Percentiles rank a stretch among this genome's conserved stretches.
Conservation (phyloP, 768 basidiomycete genomes). For the Mycena capillaripes region DNA sequence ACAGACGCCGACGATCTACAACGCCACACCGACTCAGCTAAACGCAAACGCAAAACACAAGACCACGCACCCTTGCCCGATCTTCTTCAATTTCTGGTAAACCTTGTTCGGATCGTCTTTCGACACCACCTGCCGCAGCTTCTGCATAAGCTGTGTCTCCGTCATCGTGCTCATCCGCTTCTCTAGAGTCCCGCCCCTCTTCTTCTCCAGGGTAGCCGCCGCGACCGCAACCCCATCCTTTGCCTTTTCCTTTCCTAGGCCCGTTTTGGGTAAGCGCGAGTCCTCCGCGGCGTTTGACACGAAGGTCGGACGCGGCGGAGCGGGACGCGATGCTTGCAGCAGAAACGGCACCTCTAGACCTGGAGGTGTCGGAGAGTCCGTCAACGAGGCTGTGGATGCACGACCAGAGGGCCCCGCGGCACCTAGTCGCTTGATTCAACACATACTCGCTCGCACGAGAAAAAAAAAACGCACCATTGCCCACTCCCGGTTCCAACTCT, state of each 20-base stretch:
- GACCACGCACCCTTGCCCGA: constrained; percentile 92
- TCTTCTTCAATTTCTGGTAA: constrained; percentile 98
- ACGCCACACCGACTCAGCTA: constrained; percentile 10
- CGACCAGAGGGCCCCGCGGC: too few species aligned
- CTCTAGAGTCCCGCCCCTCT: constrained; percentile 75
- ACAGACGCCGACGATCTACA: constrained; percentile 95
- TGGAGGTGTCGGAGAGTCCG: too few species aligned
- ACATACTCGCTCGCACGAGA: constrained; percentile 16
- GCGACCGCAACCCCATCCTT: constrained; percentile 64
- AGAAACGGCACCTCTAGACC: too few species aligned
- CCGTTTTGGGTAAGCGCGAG: too few species aligned
- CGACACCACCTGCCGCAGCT: constrained; percentile 89
- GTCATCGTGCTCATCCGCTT: constrained; percentile 97
- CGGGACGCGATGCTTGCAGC: constrained; percentile 72
- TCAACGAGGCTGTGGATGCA: too few species aligned
- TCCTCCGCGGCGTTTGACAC: too few species aligned
- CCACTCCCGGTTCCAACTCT: constrained; percentile 72
- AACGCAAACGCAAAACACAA: constrained; percentile 6
- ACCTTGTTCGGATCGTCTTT: constrained; percentile 89
- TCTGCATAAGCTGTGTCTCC: constrained; percentile 99
- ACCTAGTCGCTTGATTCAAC: constrained; percentile 46
- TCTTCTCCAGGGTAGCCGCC: constrained; percentile 81
- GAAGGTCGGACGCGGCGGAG: constrained; percentile 77
- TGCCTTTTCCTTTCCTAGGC: too few species aligned
- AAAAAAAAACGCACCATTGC: constrained; percentile 7